phyloP scores from a whole-genome alignment of 768 basidiomycete genomes.

The Boletus sp. region DNA sequence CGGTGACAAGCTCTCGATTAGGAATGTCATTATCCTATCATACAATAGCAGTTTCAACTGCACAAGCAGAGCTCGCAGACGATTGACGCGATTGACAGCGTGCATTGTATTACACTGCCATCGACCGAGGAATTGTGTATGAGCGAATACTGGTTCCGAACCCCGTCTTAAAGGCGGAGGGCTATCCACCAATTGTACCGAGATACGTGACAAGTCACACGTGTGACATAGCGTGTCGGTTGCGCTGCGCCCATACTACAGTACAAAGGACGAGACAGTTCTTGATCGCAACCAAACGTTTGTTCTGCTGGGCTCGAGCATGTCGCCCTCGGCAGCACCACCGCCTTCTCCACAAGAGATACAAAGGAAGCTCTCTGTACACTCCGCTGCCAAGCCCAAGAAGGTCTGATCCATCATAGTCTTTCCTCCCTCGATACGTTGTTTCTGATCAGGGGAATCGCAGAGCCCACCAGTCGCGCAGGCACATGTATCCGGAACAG shows the following conservation, averaged over 20 bases:
- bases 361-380: constrained; percentile 79
- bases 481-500: constrained; percentile 62
- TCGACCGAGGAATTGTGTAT: background rate
- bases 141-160: constrained; percentile 3
- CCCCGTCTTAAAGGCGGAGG: constrained; percentile 6
- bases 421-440: background rate
- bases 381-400: constrained; percentile 54
- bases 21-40: constrained; percentile 12
- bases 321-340: constrained; percentile 35
- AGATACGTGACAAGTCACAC: constrained; percentile 22
- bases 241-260: constrained; percentile 2
- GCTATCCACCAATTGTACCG: background rate
- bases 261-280: background rate
- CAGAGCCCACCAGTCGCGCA: constrained; percentile 31
- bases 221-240: constrained; percentile 23
- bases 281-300: constrained; percentile 16
- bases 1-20: constrained; percentile 5
- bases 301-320: constrained; percentile 14
- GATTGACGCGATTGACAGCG: background rate
- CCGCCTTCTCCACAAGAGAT: constrained; percentile 88
- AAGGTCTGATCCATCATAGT: constrained; percentile 35
- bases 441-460: constrained; percentile 19
- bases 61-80: background rate
- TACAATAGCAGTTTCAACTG: constrained; percentile 4
- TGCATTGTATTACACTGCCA: no score